Evolutionary conservation across 768 basidiomycete genomes (phyloP).

Genomic region (Leucosporidium scottii): DNA sequence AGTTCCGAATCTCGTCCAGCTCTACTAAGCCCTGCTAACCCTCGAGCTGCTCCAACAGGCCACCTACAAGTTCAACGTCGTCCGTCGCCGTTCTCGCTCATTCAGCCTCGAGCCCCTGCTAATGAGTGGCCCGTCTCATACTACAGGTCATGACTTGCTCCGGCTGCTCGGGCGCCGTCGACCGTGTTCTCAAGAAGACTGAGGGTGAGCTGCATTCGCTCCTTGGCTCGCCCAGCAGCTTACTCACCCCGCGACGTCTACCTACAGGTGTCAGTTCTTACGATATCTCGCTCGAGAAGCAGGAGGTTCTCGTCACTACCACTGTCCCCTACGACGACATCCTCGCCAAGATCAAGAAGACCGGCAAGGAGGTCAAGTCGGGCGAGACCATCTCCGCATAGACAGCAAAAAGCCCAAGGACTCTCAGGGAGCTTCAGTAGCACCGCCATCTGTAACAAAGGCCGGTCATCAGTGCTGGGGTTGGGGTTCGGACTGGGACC

Average conservation of each 20-base stretch:
- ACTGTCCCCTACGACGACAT: constrained; percentile 58
- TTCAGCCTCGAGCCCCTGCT: not conserved
- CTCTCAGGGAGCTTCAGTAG: too few species aligned
- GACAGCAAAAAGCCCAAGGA: too few species aligned
- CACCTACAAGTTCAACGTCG: constrained; percentile 30
- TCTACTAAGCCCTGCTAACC: not conserved
- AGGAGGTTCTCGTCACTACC: constrained; percentile 62
- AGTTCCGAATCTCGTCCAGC: not conserved
- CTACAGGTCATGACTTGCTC: constrained; percentile 47
- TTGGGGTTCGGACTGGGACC: too few species aligned
- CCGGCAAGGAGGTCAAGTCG: constrained; percentile 48
- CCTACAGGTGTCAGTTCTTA: constrained; percentile 53
- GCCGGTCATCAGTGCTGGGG: too few species aligned
- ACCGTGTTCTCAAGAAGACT: constrained; percentile 64
- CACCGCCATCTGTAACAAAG: too few species aligned
- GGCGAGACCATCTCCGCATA: constrained; percentile 10
- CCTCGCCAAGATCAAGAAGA: constrained; percentile 73
- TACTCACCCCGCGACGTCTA: not conserved
- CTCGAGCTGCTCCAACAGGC: not conserved
- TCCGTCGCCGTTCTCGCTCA: not conserved
- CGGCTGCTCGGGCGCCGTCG: constrained; percentile 78
- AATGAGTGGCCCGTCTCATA: not conserved
- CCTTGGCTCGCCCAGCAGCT: not conserved
- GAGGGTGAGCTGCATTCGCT: constrained; percentile 42
- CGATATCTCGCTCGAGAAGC: constrained; percentile 58